Conservation (phyloP, 192 early-diverging fungal genomes). For the Coemansia sp. region DNA sequence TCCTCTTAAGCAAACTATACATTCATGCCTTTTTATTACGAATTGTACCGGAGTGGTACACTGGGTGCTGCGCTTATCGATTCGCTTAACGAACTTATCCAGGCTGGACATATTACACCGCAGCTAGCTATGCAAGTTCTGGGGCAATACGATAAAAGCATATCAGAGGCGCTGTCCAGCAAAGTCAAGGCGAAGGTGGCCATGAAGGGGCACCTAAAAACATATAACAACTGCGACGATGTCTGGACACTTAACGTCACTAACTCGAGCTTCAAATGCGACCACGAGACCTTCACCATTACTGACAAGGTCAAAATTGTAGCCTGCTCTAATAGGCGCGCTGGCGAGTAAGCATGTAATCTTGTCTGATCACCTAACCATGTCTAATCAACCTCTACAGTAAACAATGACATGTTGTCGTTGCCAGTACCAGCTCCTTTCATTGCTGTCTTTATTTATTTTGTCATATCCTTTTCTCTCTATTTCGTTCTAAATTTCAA, state of each 20-base stretch:
- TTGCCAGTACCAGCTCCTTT: background rate
- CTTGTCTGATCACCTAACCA: background rate
- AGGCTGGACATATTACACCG: slow-evolving; percentile 85
- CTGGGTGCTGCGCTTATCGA: slow-evolving; percentile 93
- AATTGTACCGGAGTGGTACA: slow-evolving; percentile 73
- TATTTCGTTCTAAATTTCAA: slow-evolving; percentile 5
- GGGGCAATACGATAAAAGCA: slow-evolving; percentile 71
- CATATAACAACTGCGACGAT: slow-evolving; percentile 95
- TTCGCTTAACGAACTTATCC: slow-evolving; percentile 95
- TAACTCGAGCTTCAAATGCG: slow-evolving; percentile 82
- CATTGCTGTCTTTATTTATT: too few relatives aligned
- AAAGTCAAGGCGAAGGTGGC: slow-evolving; percentile 79
- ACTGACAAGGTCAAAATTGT: slow-evolving; percentile 95
- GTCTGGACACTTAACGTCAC: slow-evolving; percentile 97
- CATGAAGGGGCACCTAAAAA: slow-evolving; percentile 80
- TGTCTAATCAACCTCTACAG: background rate
- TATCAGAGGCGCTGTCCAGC: slow-evolving; percentile 83
- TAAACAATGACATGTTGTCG: background rate
- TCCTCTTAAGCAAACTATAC: background rate
- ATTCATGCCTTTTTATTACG: slow-evolving; percentile 65
- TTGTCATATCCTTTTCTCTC: background rate
- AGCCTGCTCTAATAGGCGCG: slow-evolving; percentile 83
- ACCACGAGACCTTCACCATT: slow-evolving; percentile 70
- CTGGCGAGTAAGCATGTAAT: slow-evolving; percentile 61
- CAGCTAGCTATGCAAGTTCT: slow-evolving; percentile 93